These are phyloP conservation scores for Meyerozyma athensensis DNA, from an alignment of 1,139 yeast genomes.

Conservation along the genomic window DNA sequence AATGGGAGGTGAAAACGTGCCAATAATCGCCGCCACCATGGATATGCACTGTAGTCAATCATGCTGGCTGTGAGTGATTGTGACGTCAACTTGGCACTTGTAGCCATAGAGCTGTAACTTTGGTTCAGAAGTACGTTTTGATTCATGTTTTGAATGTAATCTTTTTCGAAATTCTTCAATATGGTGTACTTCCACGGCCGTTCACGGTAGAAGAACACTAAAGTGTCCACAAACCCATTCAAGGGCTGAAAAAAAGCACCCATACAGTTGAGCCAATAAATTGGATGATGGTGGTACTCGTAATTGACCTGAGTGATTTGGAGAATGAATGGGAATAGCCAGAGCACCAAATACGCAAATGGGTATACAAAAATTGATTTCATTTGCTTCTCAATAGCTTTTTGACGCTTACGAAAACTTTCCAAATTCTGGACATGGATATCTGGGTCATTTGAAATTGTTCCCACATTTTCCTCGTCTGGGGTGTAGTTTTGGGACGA, in stretches of 20 bases:
- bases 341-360: constrained; percentile 67
- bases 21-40: constrained; percentile 34
- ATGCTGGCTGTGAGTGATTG: constrained; percentile 24
- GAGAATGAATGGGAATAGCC: constrained; percentile 78
- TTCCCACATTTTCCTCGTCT: constrained; percentile 13
- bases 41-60: constrained; percentile 21
- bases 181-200: constrained; percentile 63
- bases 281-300: constrained; percentile 45
- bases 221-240: constrained; percentile 71
- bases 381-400: constrained; percentile 71
- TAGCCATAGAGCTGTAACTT: constrained; percentile 16
- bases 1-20: constrained; percentile 37
- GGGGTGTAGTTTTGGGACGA: neutral
- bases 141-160: constrained; percentile 16
- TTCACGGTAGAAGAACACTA: constrained; percentile 74
- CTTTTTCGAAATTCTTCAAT: constrained; percentile 36
- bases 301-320: constrained; percentile 56
- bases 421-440: constrained; percentile 59
- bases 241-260: constrained; percentile 78
- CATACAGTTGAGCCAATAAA: constrained; percentile 61
- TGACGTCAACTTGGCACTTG: constrained; percentile 24
- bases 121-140: neutral
- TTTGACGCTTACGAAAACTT: constrained; percentile 56
- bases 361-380: constrained; percentile 81
- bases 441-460: constrained; percentile 23